Evolutionary conservation across 2,329 filamentous ascomycete species (phyloP).

Genomic region (Penicillium sp.): DNA sequence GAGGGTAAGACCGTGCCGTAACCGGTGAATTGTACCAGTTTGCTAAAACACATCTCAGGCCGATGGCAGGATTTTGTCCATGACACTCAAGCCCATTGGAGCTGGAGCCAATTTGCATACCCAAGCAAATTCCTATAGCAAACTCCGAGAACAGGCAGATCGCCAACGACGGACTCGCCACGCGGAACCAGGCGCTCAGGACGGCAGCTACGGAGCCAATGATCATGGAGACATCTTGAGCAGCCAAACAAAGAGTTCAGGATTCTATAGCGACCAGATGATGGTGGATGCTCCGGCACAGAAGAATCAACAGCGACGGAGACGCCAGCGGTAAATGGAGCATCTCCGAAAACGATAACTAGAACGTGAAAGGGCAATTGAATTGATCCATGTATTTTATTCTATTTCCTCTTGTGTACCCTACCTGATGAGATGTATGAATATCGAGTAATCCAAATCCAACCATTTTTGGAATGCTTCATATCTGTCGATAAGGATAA

Average conservation of each 20-base stretch:
- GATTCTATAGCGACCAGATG: conserved; percentile 43
- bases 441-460: conserved; percentile 5
- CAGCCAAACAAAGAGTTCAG: conserved; percentile 14
- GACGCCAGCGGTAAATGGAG: conserved; percentile 16
- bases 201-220: conserved; percentile 41
- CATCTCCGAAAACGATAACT: not conserved
- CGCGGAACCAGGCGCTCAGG: conserved; percentile 14
- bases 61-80: conserved; percentile 58
- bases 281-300: conserved; percentile 37
- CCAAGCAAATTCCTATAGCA: conserved; percentile 29
- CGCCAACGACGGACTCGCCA: conserved; percentile 38
- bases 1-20: conserved; percentile 44
- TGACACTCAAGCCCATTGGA: conserved; percentile 50
- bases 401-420: conserved; percentile 2
- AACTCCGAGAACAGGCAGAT: conserved; percentile 41
- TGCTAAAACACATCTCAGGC: conserved; percentile 44
- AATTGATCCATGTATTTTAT: not conserved
- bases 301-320: conserved; percentile 20
- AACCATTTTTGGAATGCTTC: not conserved
- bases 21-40: not conserved
- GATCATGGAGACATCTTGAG: conserved; percentile 15
- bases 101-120: conserved; percentile 10
- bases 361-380: not conserved
- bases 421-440: conserved; percentile 23
- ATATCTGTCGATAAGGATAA: conserved; percentile 12